Conservation (phyloP, 1,284 basidiomycete species). For the Moniliella sp. region DNA sequence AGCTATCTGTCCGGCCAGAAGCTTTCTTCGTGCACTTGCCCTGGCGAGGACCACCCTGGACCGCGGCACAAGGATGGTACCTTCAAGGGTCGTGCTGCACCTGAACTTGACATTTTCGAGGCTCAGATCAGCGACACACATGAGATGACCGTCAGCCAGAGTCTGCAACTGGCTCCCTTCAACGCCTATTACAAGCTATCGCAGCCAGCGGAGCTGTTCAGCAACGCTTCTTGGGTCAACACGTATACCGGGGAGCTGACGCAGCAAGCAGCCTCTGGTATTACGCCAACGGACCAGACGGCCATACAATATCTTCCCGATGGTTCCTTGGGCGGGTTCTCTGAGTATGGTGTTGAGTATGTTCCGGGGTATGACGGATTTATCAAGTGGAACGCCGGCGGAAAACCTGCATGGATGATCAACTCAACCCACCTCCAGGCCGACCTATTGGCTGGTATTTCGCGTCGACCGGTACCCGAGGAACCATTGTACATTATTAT, state of each 20-base stretch:
- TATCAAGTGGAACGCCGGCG: constrained; percentile 42
- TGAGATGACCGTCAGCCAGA: constrained; percentile 49
- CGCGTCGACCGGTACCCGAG: neutral
- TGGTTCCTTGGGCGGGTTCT: too few relatives aligned
- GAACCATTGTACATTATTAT: too few relatives aligned
- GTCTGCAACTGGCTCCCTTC: constrained; percentile 52
- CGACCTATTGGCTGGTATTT: neutral
- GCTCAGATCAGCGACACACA: constrained; percentile 37
- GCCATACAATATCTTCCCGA: constrained; percentile 13
- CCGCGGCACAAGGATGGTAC: constrained; percentile 47
- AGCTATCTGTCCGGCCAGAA: constrained; percentile 56
- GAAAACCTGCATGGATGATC: neutral
- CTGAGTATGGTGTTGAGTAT: constrained; percentile 32
- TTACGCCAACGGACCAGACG: constrained; percentile 13
- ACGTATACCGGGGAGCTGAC: constrained; percentile 52
- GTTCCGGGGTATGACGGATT: constrained; percentile 41
- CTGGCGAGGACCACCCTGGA: constrained; percentile 59
- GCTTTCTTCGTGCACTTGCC: constrained; percentile 47
- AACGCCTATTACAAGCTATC: constrained; percentile 34
- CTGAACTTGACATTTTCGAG: constrained; percentile 51
- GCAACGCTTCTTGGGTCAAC: constrained; percentile 40
- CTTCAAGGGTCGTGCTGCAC: constrained; percentile 46
- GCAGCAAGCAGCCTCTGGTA: constrained; percentile 44
- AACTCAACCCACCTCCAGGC: neutral
- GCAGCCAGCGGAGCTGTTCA: constrained; percentile 19